Evolutionary conservation across 2,329 filamentous ascomycete species (phyloP).

Genomic region (Colletotrichum horii): DNA sequence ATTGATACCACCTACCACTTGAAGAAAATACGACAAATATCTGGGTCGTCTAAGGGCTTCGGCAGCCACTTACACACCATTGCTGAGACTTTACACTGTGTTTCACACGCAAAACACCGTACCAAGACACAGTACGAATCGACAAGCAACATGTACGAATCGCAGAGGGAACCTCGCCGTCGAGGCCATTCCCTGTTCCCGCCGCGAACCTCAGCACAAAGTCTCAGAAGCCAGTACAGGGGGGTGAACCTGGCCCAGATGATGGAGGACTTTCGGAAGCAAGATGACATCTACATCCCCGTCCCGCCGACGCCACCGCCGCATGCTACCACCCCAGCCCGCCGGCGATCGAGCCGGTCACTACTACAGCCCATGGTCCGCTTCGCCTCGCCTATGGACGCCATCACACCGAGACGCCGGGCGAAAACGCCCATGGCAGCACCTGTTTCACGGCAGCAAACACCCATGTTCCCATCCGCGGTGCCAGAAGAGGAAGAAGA

Average conservation of each 20-base stretch:
- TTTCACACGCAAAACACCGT: not conserved
- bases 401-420: not conserved
- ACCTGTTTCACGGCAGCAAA: not conserved
- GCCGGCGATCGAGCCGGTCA: not conserved
- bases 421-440: conserved; percentile 1
- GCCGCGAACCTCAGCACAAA: conserved; percentile 9
- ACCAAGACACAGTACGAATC: not conserved
- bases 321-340: not conserved
- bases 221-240: conserved; percentile 14
- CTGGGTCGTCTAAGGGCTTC: not conserved
- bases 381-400: not conserved
- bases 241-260: conserved; percentile 2
- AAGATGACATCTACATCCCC: conserved; percentile 16
- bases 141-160: conserved; percentile 1
- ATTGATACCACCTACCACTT: not conserved
- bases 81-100: not conserved
- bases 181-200: conserved; percentile 6
- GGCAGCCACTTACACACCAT: not conserved
- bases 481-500: not conserved
- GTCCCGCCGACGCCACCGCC: conserved; percentile 17
- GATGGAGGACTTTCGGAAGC: conserved; percentile 15
- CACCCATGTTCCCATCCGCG: not conserved
- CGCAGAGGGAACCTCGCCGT: not conserved
- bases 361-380: not conserved
- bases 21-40: not conserved